phyloP scores from a whole-genome alignment of 495 filamentous ascomycete genomes.

The Penicillium angulare region DNA sequence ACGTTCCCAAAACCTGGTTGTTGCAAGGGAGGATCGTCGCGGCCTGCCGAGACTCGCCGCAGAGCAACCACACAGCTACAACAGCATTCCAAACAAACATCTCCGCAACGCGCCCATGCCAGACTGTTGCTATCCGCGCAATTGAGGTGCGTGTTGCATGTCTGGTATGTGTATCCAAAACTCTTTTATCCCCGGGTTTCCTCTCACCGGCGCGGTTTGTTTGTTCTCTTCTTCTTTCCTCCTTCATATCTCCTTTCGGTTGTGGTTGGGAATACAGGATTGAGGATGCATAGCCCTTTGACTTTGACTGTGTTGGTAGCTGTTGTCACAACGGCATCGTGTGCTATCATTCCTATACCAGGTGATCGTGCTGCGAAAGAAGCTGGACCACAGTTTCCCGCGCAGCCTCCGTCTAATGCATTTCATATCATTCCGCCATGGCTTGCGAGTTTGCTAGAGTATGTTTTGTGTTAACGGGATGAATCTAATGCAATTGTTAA shows the following conservation, averaged over 20 bases:
- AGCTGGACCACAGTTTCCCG: background rate
- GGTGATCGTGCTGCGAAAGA: background rate
- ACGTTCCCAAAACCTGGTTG: background rate
- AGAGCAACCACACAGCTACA: background rate
- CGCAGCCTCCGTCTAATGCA: background rate
- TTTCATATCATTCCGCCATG: constrained; percentile 4
- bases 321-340: constrained; percentile 8
- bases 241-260: background rate
- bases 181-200: background rate
- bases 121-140: background rate
- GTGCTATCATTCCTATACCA: constrained; percentile 11
- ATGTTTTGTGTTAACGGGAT: too few species aligned
- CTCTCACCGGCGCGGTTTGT: background rate
- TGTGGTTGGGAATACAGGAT: background rate
- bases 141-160: background rate
- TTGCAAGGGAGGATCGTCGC: constrained; percentile 1
- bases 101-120: background rate
- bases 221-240: background rate
- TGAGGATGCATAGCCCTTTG: constrained; percentile 17
- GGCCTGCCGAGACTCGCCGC: background rate
- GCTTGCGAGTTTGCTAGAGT: background rate
- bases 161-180: too few species aligned
- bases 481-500: too few species aligned
- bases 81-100: background rate
- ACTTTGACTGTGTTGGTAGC: constrained; percentile 14